These are phyloP conservation scores for Coemansia sp. DNA, from an alignment of 192 early-diverging fungal species.

Conservation along the genomic window DNA sequence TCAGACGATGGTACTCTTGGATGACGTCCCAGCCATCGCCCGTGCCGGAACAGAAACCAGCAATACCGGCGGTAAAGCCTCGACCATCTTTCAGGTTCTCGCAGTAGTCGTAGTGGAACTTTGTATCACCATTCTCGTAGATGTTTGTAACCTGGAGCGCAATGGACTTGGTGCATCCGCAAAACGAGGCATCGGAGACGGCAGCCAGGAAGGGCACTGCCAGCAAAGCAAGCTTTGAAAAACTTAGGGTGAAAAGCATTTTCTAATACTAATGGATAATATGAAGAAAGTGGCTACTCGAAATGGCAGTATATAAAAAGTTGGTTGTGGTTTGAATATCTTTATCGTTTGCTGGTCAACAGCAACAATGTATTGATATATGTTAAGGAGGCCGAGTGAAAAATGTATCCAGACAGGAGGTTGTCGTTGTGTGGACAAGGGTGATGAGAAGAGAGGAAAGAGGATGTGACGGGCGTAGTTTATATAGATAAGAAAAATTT, in stretches of 20 bases:
- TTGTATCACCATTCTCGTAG: constrained; percentile 35
- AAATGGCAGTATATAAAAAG: too few species aligned
- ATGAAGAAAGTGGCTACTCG: too few species aligned
- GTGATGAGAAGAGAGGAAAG: too few species aligned
- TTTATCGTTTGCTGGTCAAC: too few species aligned
- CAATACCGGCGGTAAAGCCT: constrained; percentile 53
- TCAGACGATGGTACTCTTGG: constrained; percentile 11
- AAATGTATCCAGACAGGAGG: too few species aligned
- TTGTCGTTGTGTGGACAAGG: too few species aligned
- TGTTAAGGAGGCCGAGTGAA: background rate
- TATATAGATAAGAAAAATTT: too few species aligned
- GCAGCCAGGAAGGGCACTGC: constrained; percentile 2
- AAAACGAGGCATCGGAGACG: constrained; percentile 17
- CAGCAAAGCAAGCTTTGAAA: background rate
- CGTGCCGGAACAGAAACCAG: constrained; percentile 49
- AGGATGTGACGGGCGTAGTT: too few species aligned
- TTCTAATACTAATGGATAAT: too few species aligned
- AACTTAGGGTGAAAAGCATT: too few species aligned
- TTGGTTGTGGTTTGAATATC: too few species aligned
- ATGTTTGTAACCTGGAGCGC: constrained; percentile 52
- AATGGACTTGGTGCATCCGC: constrained; percentile 41
- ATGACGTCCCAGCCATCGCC: constrained; percentile 26
- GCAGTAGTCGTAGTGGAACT: constrained; percentile 47
- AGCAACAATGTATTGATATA: background rate
- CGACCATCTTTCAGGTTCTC: constrained; percentile 34